Conservation (phyloP, 768 basidiomycete species). For the Lyophyllum shimeji region DNA sequence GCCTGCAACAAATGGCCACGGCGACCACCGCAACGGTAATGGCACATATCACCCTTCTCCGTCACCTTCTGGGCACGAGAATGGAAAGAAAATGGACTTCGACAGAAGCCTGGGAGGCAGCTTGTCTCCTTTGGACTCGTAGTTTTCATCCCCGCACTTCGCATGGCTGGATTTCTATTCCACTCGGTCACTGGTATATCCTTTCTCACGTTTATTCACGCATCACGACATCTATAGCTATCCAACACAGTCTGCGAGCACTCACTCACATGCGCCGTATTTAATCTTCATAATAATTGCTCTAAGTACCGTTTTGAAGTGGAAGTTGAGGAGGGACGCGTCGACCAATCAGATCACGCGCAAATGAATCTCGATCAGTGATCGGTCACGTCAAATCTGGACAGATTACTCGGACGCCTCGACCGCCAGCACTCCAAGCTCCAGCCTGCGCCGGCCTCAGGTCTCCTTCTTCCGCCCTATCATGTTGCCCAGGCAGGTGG, state of each 20-base stretch:
- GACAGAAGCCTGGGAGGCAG: conserved; percentile 39
- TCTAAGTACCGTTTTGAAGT: neutral
- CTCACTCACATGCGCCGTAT: neutral
- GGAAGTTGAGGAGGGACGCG: neutral
- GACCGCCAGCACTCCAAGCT: neutral
- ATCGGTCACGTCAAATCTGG: neutral
- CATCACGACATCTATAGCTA: conserved; percentile 5
- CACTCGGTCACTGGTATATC: neutral
- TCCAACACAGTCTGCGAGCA: neutral
- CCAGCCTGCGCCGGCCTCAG: neutral
- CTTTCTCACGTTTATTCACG: conserved; percentile 6
- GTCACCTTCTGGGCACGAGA: conserved; percentile 4
- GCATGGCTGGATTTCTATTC: neutral
- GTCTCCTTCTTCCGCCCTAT: conserved; percentile 6
- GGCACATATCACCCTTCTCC: conserved; percentile 6
- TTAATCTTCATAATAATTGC: neutral
- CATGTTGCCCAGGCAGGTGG: conserved; percentile 45
- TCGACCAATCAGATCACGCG: conserved; percentile 9
- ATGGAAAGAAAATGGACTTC: conserved; percentile 22
- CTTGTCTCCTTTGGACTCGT: conserved; percentile 41
- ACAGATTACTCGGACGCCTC: neutral
- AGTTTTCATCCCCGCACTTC: conserved; percentile 11
- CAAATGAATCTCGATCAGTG: neutral
- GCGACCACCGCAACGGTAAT: conserved; percentile 11
- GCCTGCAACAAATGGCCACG: conserved; percentile 5